These are phyloP conservation scores for Lactuca saligna DNA, from an alignment of 129 eudicot genomes.

Conservation along the genomic window DNA sequence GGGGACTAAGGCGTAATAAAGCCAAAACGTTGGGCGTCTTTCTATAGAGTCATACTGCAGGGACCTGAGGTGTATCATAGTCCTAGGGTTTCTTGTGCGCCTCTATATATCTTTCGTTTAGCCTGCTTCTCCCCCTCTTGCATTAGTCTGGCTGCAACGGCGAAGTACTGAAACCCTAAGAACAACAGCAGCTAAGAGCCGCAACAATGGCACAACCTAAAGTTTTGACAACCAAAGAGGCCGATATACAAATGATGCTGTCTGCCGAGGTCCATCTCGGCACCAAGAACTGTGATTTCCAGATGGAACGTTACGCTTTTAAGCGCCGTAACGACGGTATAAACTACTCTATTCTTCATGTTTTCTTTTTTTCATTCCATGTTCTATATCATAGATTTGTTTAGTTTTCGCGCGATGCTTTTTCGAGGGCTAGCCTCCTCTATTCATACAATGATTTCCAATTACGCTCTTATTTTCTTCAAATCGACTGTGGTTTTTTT, in stretches of 20 bases:
- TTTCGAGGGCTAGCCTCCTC: too few relatives aligned
- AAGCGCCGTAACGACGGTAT: constrained; percentile 68
- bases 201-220: constrained; percentile 30
- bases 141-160: constrained; percentile 22
- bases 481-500: not conserved
- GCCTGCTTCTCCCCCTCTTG: not conserved
- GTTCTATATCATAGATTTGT: not conserved
- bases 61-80: not conserved
- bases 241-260: constrained; percentile 77
- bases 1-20: constrained; percentile 11
- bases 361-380: not conserved
- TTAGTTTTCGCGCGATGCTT: not conserved
- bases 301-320: constrained; percentile 78
- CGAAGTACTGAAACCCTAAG: constrained; percentile 34
- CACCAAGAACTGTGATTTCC: constrained; percentile 76
- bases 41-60: not conserved
- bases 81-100: constrained; percentile 32
- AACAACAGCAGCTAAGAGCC: constrained; percentile 2
- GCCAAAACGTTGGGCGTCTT: not conserved
- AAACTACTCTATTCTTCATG: not conserved
- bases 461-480: not conserved
- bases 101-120: constrained; percentile 25
- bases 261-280: constrained; percentile 81
- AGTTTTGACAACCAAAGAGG: constrained; percentile 47
- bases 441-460: not conserved